Evolutionary conservation across 1,284 basidiomycete species (phyloP), one percentile per base, ranked within the genome.

Genomic region (Apiotrichum laibachii): DNA sequence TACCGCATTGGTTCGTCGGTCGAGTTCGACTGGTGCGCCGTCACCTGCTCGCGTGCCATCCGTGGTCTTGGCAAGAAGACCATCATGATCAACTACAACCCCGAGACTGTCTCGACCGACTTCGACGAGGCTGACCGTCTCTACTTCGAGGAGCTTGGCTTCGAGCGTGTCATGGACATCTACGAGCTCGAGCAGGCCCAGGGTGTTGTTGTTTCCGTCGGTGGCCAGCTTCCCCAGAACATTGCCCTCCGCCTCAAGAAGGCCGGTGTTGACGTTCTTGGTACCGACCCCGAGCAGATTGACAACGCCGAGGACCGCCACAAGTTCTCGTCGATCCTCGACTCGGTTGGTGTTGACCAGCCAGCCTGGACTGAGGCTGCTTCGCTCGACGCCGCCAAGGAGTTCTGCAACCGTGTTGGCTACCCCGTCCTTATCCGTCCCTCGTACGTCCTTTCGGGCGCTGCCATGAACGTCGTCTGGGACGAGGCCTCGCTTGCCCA

Each of bases 11-110:
- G 96, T 56, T 90, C 88, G 76, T 95, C 91, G 64, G 96, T 99
- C 75, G 96, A 99, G 82, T 99, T 99, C 77, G 96, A 99, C 79
- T 99, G 96, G 96, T 99, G 96, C 77, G 96, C 96, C 35, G 96
- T 99, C 53, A 98, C 94, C 4, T 98, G 94, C 77, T 92, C 93
- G 44, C 85, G 96, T 64, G 89, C 88, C 73, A 85, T 99, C 65
- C 84, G 94, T 66, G 86, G 88, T 64, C 89, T 93, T 85, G 93
- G 93, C 74, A 88, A 90, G 80, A 86, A 87, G 81, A 98, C 96
- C 46, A 88, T 99, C 81, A 99, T 99, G 95, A 85, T 99, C 84
- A 99, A 99, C 83, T 99, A 99, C 81, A 99, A 99, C 80, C 96
- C 95, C 18, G 96, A 99, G 81, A 99, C 96, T 5, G 96, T 99